A percentile compares a stretch with the other conserved stretches of the same genome.
phyloP scores from a whole-genome alignment of 2,329 filamentous ascomycete species.

The Diaporthe sp. region DNA sequence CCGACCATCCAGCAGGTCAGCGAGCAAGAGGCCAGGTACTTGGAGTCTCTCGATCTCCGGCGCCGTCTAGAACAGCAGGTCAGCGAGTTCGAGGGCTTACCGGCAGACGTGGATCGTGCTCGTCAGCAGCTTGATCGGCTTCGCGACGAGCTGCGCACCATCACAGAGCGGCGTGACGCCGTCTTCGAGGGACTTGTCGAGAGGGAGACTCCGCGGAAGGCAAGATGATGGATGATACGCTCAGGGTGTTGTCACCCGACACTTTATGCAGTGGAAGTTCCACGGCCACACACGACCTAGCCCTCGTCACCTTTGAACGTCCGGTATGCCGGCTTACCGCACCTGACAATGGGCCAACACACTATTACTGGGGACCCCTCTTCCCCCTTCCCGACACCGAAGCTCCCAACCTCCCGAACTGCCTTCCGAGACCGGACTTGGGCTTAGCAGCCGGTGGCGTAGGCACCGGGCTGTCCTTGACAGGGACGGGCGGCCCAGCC shows the following conservation, averaged over 20 bases:
- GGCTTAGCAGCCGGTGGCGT: slow-evolving; percentile 64
- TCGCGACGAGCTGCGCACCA: slow-evolving; percentile 69
- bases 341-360: neutral
- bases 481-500: slow-evolving; percentile 53
- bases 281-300: neutral
- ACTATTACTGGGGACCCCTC: slow-evolving; percentile 52
- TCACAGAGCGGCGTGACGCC: slow-evolving; percentile 74
- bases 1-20: slow-evolving; percentile 68
- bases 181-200: slow-evolving; percentile 81
- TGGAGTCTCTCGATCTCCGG: slow-evolving; percentile 66
- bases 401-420: slow-evolving; percentile 77
- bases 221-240: slow-evolving; percentile 40
- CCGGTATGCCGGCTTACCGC: neutral
- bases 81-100: slow-evolving; percentile 75
- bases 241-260: neutral
- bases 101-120: slow-evolving; percentile 76
- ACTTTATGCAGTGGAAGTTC: neutral
- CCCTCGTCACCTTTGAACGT: neutral
- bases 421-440: slow-evolving; percentile 71
- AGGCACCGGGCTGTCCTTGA: slow-evolving; percentile 59
- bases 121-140: slow-evolving; percentile 76
- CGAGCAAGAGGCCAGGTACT: slow-evolving; percentile 67
- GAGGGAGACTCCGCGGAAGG: slow-evolving; percentile 64
- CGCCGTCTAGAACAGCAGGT: slow-evolving; percentile 71
- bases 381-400: slow-evolving; percentile 74